Evolutionary conservation across 2,329 filamentous ascomycete genomes (phyloP), one percentile per base, ranked within the genome.

Genomic region (Apiospora kogelbergensis): DNA sequence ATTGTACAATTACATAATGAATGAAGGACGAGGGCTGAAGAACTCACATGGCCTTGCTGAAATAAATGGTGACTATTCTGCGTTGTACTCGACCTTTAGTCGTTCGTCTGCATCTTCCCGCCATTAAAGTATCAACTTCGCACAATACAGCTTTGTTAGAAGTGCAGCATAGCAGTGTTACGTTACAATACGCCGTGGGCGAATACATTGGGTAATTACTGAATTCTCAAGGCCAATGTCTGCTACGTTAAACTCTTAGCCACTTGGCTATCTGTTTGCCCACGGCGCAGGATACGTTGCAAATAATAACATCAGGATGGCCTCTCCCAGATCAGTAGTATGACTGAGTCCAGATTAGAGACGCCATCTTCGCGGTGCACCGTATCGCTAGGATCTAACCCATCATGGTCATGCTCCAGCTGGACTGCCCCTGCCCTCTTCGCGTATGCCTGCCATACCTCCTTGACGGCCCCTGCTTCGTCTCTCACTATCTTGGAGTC

Each of bases 401-500:
- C 67, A 46, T 74, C 71, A 45, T 72, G 64, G 15, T 75, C 72
- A 26, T 70, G 72, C 24, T 67, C 40, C 20, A 68, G 69, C 5
- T 67, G 68, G 3, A 68, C 64, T 26, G 66, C 68, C 15, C 72
- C 73, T 24, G 66, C 66, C 45, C 67, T 74, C 75, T 82, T 83
- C 22, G 84, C 74, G 57, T 85, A 86, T 0, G 81, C 82, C 76
- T 85, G 84, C 82, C 83, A 82, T 2, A 85, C 80, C 53, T 79
- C 77, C n/a, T 65, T 42, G 10, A 83, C 81, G 22, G 78, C 72
- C 1, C 76, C 71, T 2, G 76, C 11, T 44, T 65, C 63, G 13
- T 65, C 37, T 13, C n/a, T 17, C 37, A 60, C 77, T 1, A 76
- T 71, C 4, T 75, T 75, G 13, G 81, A 78, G 71, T 85, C 83